Evolutionary conservation across 2,329 filamentous ascomycete species (phyloP).

Genomic region (Fusarium euwallaceae): DNA sequence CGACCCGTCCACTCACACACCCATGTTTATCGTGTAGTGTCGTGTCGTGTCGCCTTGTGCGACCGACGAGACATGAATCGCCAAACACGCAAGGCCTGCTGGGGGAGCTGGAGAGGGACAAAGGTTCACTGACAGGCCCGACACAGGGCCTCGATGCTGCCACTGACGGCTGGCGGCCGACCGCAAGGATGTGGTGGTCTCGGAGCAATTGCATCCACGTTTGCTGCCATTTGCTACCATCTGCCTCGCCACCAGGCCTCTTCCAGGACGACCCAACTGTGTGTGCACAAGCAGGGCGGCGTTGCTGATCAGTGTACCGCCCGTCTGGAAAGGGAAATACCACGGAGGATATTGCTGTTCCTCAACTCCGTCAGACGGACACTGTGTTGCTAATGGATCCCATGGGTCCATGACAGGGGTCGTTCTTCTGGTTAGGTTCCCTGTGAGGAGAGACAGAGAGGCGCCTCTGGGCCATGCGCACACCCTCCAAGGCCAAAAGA

Average conservation of each 20-base stretch:
- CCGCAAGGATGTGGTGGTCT: not conserved
- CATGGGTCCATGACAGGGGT: slow-evolving; percentile 21
- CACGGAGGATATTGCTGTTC: slow-evolving; percentile 26
- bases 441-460: slow-evolving; percentile 27
- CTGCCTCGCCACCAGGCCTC: slow-evolving; percentile 2
- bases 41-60: slow-evolving; percentile 11
- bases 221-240: not conserved
- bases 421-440: slow-evolving; percentile 34
- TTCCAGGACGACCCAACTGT: not conserved
- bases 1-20: not conserved
- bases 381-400: slow-evolving; percentile 22
- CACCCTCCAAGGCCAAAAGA: slow-evolving; percentile 31
- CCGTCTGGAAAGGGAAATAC: slow-evolving; percentile 40
- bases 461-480: slow-evolving; percentile 7
- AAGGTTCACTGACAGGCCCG: slow-evolving; percentile 6
- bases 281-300: not conserved
- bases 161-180: not conserved
- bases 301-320: slow-evolving; percentile 18
- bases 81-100: not conserved
- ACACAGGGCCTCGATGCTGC: not conserved
- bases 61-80: slow-evolving; percentile 6
- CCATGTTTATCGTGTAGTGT: not conserved
- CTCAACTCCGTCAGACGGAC: slow-evolving; percentile 32
- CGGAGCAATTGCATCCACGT: not conserved
- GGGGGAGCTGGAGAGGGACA: not conserved